phyloP scores from a whole-genome alignment of 2,329 filamentous ascomycete species.

The Fusarium sp. region DNA sequence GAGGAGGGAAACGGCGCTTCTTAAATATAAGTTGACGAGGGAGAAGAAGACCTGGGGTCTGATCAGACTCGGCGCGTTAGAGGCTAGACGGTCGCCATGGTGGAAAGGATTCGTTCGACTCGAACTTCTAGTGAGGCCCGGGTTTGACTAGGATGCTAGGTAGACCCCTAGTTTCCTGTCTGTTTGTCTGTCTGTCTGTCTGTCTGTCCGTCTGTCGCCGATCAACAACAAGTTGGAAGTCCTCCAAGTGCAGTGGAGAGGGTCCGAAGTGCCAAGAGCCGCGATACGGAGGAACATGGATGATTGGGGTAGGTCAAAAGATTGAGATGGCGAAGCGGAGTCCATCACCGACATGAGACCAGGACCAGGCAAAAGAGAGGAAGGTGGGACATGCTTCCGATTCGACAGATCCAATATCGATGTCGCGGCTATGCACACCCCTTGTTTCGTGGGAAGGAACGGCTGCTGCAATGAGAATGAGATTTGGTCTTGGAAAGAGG shows the following conservation, averaged over 20 bases:
- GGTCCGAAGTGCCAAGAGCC: slow-evolving; percentile 37
- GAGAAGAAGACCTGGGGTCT: slow-evolving; percentile 20
- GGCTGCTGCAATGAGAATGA: slow-evolving; percentile 14
- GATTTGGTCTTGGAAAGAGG: slow-evolving; percentile 16
- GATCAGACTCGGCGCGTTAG: slow-evolving; percentile 3
- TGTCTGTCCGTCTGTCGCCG: slow-evolving; percentile 21
- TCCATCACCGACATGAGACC: slow-evolving; percentile 20
- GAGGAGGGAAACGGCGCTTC: slow-evolving; percentile 27
- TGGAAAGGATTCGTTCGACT: slow-evolving; percentile 19
- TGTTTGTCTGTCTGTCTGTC: no score
- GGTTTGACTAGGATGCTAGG: slow-evolving; percentile 10
- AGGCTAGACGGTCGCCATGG: slow-evolving; percentile 15
- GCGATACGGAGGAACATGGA: slow-evolving; percentile 44
- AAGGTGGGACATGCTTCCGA: slow-evolving; percentile 31
- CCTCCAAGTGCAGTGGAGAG: slow-evolving; percentile 27
- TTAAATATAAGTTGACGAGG: slow-evolving; percentile 36
- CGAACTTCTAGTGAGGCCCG: slow-evolving; percentile 10
- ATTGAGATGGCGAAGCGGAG: slow-evolving; percentile 30
- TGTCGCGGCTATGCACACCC: slow-evolving; percentile 37
- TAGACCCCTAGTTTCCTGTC: slow-evolving; percentile 20
- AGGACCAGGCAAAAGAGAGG: slow-evolving; percentile 9
- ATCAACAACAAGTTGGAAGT: slow-evolving; percentile 28
- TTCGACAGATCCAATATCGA: slow-evolving; percentile 21
- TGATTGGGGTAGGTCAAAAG: slow-evolving; percentile 42
- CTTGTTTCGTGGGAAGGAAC: slow-evolving; percentile 34